Evolutionary conservation across 1,139 yeast species (phyloP), one percentile per base, ranked within the genome.

Genomic region (Blastobotrys buckinghamii): DNA sequence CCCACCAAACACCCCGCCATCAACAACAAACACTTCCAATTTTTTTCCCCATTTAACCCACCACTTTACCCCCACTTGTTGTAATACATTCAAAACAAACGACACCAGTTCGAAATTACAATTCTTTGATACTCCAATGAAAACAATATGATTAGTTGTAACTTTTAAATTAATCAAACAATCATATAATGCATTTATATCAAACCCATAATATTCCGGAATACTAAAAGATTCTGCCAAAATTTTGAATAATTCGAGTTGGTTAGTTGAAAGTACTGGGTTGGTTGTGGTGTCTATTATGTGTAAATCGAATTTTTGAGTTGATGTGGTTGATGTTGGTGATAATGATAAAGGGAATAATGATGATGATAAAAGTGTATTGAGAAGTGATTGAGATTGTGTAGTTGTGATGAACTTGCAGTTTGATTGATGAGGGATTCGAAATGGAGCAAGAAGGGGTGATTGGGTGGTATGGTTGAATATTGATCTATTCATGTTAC

Each of bases 201-300:
- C 45, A 42, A 42, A 50, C 8, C 59, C 59, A 41, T 45, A 57
- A 45, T 48, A 48, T 33, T 50, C 51, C 1, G 55, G 50, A 17
- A 56, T 49, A 26, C 50, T 51, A 41, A 56, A 52, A 13, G 53
- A 37, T 36, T 50, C 49, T 22, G 56, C 56, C 13, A 56, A 42
- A 15, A 49, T 45, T 17, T 44, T 33, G 39, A 55, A 55, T 15
- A 55, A 40, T 13, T 39, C 50, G 17, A 17, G 24, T 13, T 33
- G 27, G 27, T 46, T 39, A 20, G 12, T 2, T 2, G 24, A 39
- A 4, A 43, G 34, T 12, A 5, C 17, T 10, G 46, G 40, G 22
- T 33, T 2, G 6, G 16, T 2, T 2, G 24, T 3, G 2, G 41
- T 43, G n/a, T 43, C 46, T 6, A 43, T 26, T 8, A 43, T 17